Conservation (phyloP, 495 filamentous ascomycete genomes). For the Letharia columbiana region DNA sequence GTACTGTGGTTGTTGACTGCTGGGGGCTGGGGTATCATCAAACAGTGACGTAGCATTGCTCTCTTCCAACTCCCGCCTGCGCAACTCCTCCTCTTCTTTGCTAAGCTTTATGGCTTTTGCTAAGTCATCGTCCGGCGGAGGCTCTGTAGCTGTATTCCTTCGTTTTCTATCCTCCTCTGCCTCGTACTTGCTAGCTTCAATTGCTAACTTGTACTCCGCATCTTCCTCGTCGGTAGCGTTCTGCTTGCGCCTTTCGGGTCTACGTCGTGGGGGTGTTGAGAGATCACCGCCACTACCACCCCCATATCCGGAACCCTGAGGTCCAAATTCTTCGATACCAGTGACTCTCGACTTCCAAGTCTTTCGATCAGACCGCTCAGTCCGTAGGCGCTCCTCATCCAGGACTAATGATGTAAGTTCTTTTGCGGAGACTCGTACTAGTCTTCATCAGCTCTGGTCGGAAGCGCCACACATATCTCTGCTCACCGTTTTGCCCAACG, state of each 20-base stretch:
- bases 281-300: conserved; percentile 29
- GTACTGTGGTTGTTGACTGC: conserved; percentile 56
- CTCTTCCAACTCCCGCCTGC: conserved; percentile 82
- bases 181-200: conserved; percentile 93
- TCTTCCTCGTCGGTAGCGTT: conserved; percentile 69
- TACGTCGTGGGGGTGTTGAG: conserved; percentile 34
- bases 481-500: conserved; percentile 86
- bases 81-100: conserved; percentile 85
- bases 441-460: conserved; percentile 20
- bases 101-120: conserved; percentile 95
- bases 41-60: conserved; percentile 80
- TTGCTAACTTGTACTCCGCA: conserved; percentile 81
- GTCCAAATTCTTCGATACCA: conserved; percentile 75
- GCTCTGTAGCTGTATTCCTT: conserved; percentile 45
- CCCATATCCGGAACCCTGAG: conserved; percentile 33
- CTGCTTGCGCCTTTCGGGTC: conserved; percentile 36
- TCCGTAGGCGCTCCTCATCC: conserved; percentile 89
- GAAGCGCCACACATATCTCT: not conserved
- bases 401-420: conserved; percentile 90
- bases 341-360: conserved; percentile 94
- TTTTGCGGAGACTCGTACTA: conserved; percentile 92
- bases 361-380: conserved; percentile 84
- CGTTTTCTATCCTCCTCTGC: conserved; percentile 85
- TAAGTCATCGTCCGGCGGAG: conserved; percentile 63
- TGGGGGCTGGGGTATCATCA: conserved; percentile 63